These are phyloP conservation scores for Laetiporus sulphureus DNA, from an alignment of 1,284 basidiomycete species.

Conservation along the genomic window DNA sequence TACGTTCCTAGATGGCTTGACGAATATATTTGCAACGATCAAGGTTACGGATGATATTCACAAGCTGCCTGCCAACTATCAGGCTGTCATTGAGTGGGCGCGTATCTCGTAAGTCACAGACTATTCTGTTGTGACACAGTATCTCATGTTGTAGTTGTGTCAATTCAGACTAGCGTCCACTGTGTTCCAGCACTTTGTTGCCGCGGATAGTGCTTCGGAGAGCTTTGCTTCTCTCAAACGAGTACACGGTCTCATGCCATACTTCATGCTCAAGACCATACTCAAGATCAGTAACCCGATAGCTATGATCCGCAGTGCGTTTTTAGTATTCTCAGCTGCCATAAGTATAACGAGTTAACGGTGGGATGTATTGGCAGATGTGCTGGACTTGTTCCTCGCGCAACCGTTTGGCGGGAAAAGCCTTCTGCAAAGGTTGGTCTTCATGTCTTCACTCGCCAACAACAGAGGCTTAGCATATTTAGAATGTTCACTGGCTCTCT, in stretches of 20 bases:
- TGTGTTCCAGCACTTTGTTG: slow-evolving; percentile 92
- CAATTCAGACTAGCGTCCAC: slow-evolving; percentile 78
- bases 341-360: too few species aligned
- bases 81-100: slow-evolving; percentile 93
- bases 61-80: slow-evolving; percentile 80
- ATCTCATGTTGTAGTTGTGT: neutral
- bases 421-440: slow-evolving; percentile 72
- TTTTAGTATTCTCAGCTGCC: too few species aligned
- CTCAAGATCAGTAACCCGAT: slow-evolving; percentile 95
- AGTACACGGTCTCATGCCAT: slow-evolving; percentile 95
- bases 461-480: neutral
- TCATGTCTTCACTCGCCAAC: neutral
- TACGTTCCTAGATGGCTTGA: slow-evolving; percentile 71
- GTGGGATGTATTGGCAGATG: slow-evolving; percentile 33
- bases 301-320: slow-evolving; percentile 80
- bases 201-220: slow-evolving; percentile 89
- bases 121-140: neutral
- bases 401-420: slow-evolving; percentile 94
- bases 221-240: slow-evolving; percentile 86
- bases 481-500: slow-evolving; percentile 95
- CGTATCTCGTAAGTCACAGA: slow-evolving; percentile 75
- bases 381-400: slow-evolving; percentile 96
- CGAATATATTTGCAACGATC: slow-evolving; percentile 82
- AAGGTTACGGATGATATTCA: slow-evolving; percentile 75
- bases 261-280: slow-evolving; percentile 91